Evolutionary conservation across 2,329 filamentous ascomycete genomes (phyloP).

Genomic region (Diplodia seriata): DNA sequence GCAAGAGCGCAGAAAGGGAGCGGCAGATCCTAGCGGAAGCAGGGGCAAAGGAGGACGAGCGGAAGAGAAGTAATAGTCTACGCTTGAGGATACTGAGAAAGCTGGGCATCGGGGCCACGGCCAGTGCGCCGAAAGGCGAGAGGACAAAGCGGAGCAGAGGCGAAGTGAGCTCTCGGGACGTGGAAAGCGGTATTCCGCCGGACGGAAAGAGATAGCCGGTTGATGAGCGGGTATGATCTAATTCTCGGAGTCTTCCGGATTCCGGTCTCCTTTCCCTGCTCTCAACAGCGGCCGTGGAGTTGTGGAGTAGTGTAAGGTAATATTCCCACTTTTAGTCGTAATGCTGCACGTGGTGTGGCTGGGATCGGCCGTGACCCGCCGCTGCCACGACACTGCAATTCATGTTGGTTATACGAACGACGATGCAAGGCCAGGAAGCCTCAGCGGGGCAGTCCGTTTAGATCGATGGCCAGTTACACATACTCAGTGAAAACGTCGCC

Average conservation of each 20-base stretch:
- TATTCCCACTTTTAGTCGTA: conserved; percentile 3
- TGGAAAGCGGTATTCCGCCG: conserved; percentile 47
- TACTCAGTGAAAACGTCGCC: neutral
- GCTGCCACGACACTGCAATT: neutral
- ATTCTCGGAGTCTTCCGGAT: neutral
- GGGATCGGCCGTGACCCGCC: neutral
- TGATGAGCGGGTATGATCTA: neutral
- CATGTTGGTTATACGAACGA: neutral
- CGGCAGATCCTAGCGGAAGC: conserved; percentile 57
- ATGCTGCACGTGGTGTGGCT: neutral
- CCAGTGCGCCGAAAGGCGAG: conserved; percentile 35
- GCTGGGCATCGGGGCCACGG: conserved; percentile 39
- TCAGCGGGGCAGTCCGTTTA: no score
- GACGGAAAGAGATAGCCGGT: conserved; percentile 37
- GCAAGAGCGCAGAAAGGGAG: conserved; percentile 66
- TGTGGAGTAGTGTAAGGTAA: conserved; percentile 5
- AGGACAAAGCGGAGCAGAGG: conserved; percentile 31
- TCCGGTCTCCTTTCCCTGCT: neutral
- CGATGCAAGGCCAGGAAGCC: no score
- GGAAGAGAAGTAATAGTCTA: conserved; percentile 37
- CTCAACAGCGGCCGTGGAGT: neutral
- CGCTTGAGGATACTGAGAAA: conserved; percentile 41
- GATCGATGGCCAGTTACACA: no score
- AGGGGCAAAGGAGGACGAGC: conserved; percentile 55
- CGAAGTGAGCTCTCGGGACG: conserved; percentile 36